A percentile compares a stretch with the other conserved stretches of the same genome.
These are phyloP conservation scores for Monosporascus sp. DNA, from an alignment of 2,329 filamentous ascomycete genomes.

Conservation along the genomic window DNA sequence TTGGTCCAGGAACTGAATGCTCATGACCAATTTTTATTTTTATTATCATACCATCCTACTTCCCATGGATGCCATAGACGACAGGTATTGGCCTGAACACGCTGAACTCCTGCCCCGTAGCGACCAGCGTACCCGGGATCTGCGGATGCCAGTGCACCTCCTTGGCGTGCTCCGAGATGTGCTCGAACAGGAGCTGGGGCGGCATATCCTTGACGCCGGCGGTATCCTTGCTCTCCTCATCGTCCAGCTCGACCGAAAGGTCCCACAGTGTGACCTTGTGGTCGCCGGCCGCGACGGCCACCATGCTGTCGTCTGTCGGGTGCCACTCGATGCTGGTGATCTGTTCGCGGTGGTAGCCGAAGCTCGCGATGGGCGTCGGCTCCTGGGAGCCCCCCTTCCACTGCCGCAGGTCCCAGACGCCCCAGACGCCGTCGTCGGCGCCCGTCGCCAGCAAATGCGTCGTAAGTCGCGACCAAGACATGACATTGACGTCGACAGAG, in stretches of 20 bases:
- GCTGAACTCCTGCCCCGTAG: conserved; percentile 85
- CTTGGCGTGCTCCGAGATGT: conserved; percentile 92
- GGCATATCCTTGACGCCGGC: conserved; percentile 86
- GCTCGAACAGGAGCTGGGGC: conserved; percentile 90
- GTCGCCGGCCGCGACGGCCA: conserved; percentile 86
- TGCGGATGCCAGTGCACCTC: conserved; percentile 97
- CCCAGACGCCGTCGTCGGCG: conserved; percentile 90
- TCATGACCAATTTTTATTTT: not conserved
- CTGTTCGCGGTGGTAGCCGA: conserved; percentile 93
- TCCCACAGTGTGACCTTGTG: conserved; percentile 96
- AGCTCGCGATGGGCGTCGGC: conserved; percentile 83
- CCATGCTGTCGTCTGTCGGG: conserved; percentile 91
- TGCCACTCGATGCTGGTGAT: conserved; percentile 97
- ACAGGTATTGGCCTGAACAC: conserved; percentile 82
- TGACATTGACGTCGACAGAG: conserved; percentile 85
- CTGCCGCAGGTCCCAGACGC: conserved; percentile 90
- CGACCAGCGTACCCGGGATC: conserved; percentile 83
- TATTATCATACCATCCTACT: conserved; percentile 11
- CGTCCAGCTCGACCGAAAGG: conserved; percentile 90
- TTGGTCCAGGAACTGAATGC: not conserved
- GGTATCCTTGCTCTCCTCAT: conserved; percentile 90
- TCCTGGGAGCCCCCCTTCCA: conserved; percentile 71
- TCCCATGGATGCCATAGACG: conserved; percentile 37
- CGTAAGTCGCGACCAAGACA: conserved; percentile 89
- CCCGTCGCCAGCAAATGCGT: conserved; percentile 86